Evolutionary conservation across 2,329 filamentous ascomycete genomes (phyloP), one percentile per base, ranked within the genome.

Genomic region (Beauveria rudraprayagi): DNA sequence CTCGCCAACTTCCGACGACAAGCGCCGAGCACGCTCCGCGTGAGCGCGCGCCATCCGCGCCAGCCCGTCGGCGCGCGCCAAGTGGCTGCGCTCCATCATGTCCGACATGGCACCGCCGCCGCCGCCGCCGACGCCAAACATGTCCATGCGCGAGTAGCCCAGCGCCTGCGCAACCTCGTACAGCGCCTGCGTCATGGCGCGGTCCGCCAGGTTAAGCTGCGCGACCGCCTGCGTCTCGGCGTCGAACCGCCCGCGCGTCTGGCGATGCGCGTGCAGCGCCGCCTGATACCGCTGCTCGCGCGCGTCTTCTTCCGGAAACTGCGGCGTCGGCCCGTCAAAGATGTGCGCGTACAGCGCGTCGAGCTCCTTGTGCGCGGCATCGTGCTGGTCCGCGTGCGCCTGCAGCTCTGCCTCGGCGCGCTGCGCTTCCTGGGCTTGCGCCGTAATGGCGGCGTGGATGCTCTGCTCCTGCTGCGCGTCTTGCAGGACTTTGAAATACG

Each of bases 401-500:
- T 79, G 71, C 3, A 83, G 70, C 14, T 72, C 70, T 0, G 44
- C 47, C 44, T 70, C 71, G 2, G 70, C 73, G 17, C 66, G 63
- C 16, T 72, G 64, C 0, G 81, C 81, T 3, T 78, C 72, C 0
- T 68, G 63, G 1, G 80, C 71, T 61, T 78, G 75, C 1, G 56
- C 56, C 5, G 71, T 69, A 3, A 84, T 66, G 56, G 72, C 71
- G 1, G 74, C 71, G 43, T 77, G 73, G 54, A 75, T 66, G 44
- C 77, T 74, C 51, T 77, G 75, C 47, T 78, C 76, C 26, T 77
- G 73, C 26, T 79, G 74, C 61, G 80, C 74, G 34, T 77, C 70
- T 62, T 82, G 77, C 52, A 82, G 73, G 0, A 77, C 81, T 51
- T 81, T 77, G 28, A 82, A 75, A 68, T 83, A 85, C 63, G 84